Conservation (phyloP, 306 rosid species). For the Vigna trinervia region DNA sequence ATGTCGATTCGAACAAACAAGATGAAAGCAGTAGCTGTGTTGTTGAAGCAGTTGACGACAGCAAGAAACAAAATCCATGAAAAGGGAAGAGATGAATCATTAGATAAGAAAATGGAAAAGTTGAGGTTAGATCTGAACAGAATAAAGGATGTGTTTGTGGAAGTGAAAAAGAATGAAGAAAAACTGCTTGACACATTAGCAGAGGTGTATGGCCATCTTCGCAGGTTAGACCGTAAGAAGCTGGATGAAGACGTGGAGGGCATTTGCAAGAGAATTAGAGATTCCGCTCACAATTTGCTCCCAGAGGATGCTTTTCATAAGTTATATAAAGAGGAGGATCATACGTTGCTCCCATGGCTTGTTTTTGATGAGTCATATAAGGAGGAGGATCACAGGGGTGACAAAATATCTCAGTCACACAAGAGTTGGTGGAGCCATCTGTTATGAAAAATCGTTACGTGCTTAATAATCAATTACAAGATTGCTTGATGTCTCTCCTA, state of each 20-base stretch:
- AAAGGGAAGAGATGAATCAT: background rate
- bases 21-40: background rate
- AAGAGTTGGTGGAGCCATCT: background rate
- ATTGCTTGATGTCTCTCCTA: conserved; percentile 40
- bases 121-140: background rate
- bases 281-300: background rate
- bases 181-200: background rate
- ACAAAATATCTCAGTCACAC: background rate
- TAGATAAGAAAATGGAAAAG: background rate
- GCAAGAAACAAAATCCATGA: background rate
- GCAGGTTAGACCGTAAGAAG: background rate
- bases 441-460: too few relatives aligned
- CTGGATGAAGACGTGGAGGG: background rate
- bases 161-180: background rate
- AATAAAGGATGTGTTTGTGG: background rate
- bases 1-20: background rate
- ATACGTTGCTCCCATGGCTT: background rate
- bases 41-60: background rate
- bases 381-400: background rate
- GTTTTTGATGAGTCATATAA: background rate
- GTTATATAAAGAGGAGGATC: too few relatives aligned
- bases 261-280: background rate
- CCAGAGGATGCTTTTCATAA: background rate
- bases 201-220: background rate
- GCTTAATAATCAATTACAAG: too few relatives aligned